A percentile compares a stretch with the other conserved stretches of the same genome.
Conservation (phyloP, 345 rosid species). For the Durio zibethinus region DNA sequence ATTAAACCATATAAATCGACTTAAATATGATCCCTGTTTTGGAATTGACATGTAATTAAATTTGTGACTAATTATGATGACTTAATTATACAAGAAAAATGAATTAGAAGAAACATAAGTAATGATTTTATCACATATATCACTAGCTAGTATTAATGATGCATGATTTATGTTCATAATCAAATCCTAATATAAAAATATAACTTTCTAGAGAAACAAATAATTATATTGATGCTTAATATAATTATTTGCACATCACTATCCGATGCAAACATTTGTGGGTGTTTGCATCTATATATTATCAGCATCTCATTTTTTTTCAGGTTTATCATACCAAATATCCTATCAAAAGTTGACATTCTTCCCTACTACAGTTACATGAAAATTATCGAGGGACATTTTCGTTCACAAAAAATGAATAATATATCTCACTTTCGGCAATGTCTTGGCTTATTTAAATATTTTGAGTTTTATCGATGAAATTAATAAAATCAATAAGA, state of each 20-base stretch:
- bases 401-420: conserved; percentile 6
- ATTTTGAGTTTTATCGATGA: not conserved
- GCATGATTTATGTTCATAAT: no score
- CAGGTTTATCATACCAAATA: conserved; percentile 1
- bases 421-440: conserved; percentile 29
- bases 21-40: no score
- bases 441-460: conserved; percentile 26
- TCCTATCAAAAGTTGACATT: conserved; percentile 43
- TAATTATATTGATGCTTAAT: not conserved
- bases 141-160: no score
- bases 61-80: not conserved
- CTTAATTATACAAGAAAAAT: not conserved
- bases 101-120: no score
- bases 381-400: not conserved
- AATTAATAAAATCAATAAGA: no score
- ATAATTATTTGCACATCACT: not conserved
- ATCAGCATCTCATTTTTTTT: not conserved
- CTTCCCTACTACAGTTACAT: not conserved
- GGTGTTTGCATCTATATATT: not conserved
- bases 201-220: no score
- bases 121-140: no score
- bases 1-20: not conserved
- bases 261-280: not conserved
- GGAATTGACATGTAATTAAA: not conserved
- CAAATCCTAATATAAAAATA: not conserved